These are phyloP conservation scores for Cercospora zeae-maydis DNA, from an alignment of 2,329 filamentous ascomycete genomes.

Conservation along the genomic window DNA sequence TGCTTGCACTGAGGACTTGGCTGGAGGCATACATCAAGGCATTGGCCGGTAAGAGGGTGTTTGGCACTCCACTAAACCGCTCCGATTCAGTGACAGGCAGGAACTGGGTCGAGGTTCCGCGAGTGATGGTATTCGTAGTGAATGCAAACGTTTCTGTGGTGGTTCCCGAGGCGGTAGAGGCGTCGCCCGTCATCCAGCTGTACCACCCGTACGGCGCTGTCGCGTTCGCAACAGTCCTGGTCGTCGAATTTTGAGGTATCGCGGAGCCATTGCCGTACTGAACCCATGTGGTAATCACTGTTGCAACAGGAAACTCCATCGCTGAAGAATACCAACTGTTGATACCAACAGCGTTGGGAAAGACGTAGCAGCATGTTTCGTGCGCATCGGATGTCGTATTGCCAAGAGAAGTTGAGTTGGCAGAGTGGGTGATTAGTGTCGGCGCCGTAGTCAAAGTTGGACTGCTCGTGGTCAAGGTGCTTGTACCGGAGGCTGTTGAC, in stretches of 20 bases:
- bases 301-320: conserved; percentile 3
- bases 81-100: neutral
- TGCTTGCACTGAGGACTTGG: neutral
- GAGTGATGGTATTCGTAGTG: neutral
- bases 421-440: neutral
- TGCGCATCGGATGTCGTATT: neutral
- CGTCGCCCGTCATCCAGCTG: conserved; percentile 5
- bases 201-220: conserved; percentile 5
- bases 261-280: conserved; percentile 4
- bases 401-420: neutral
- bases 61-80: conserved; percentile 2
- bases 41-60: neutral
- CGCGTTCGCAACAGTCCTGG: neutral
- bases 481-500: neutral
- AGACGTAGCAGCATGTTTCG: conserved; percentile 4
- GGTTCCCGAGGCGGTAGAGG: neutral
- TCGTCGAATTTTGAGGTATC: conserved; percentile 5
- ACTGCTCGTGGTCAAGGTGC: neutral
- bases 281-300: conserved; percentile 3
- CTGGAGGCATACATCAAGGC: conserved; percentile 7
- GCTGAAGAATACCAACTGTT: conserved; percentile 1
- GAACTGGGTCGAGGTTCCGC: neutral
- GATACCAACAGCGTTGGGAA: neutral
- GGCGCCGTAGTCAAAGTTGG: neutral
- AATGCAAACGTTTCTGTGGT: neutral